Base-by-base conservation (phyloP, 805 yeast species). In the Spathaspora sp. region DNA sequence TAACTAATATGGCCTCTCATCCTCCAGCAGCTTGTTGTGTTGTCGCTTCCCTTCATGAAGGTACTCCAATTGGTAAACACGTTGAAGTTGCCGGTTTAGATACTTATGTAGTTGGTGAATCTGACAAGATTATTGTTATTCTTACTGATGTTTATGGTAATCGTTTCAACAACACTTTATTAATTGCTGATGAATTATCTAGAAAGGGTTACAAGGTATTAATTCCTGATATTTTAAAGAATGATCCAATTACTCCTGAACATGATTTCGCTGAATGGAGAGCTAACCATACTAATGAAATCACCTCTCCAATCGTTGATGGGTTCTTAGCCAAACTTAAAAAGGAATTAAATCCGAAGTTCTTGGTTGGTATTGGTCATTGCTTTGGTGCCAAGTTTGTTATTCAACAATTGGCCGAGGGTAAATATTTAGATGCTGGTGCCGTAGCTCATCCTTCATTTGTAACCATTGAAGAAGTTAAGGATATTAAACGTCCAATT, bases 361-460 rank as follows among this genome's bases (percentile, higher is more conserved):
- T 67, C 50, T 53, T 86, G 20, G 83, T 79, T 43, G 80, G 81
- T 17, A 69, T 86, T 52, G 97, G 97, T 19, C 83, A 89, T 73
- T 90, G 97, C 70, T 90, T 75, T 57, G 97, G 97, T 64, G 96
- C 89, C 40, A 87, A 85, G 67, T 83, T 73, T 58, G 82, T 80
- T 32, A 59, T 87, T 51, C 82, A 78, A 53, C 79, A 83, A 52
- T 65, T 81, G 29, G 65, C 75, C 6, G 60, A 60, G 26, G 75
- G 66, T 42, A 70, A 70, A 16, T 50, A 50, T 12, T 60, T 64
- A 10, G 65, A 63, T 50, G 70, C 76, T 16, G 89, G 80, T 60
- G 96, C 93, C 14, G 68, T 81, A 55, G 94, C 94, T 7, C 97
- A 92, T 68, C 97, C 97, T 5, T 86, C 96, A 2, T 78, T 86